phyloP scores from a whole-genome alignment of 352 stramenopile genomes.

The Blastocystis sp. region DNA sequence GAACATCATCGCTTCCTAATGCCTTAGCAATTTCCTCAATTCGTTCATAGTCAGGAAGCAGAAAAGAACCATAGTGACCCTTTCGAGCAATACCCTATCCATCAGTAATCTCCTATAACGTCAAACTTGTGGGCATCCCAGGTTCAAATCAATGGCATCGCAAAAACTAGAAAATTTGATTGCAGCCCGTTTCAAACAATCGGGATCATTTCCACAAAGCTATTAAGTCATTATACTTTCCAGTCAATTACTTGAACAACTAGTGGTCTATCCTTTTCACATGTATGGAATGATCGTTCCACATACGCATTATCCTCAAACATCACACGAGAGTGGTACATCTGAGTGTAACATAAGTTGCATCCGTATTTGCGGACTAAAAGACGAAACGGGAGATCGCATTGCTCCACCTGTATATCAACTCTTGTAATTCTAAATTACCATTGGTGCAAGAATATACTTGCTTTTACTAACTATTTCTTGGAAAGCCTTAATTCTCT shows the following conservation, averaged over 20 bases:
- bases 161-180: neutral
- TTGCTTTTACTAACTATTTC: neutral
- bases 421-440: neutral
- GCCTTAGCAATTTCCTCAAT: slow-evolving; percentile 36
- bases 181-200: slow-evolving; percentile 3
- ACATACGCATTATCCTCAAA: slow-evolving; percentile 44
- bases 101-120: neutral
- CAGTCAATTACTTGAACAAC: neutral
- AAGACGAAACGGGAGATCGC: slow-evolving; percentile 42
- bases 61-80: slow-evolving; percentile 41
- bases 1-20: neutral
- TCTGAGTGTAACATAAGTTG: slow-evolving; percentile 54
- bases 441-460: slow-evolving; percentile 58
- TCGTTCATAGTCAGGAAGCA: slow-evolving; percentile 25
- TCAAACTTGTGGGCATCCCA: slow-evolving; percentile 52
- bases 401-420: slow-evolving; percentile 53
- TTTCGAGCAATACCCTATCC: slow-evolving; percentile 54
- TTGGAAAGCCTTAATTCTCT: neutral
- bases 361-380: slow-evolving; percentile 40
- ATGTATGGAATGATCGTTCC: slow-evolving; percentile 30
- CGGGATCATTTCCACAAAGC: slow-evolving; percentile 47
- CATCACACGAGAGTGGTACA: slow-evolving; percentile 53
- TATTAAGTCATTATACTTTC: neutral
- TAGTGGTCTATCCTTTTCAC: slow-evolving; percentile 26
- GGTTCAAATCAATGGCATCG: slow-evolving; percentile 42